These are phyloP conservation scores for Monosporozyma solicola DNA, from an alignment of 805 yeast species.

Conservation along the genomic window DNA sequence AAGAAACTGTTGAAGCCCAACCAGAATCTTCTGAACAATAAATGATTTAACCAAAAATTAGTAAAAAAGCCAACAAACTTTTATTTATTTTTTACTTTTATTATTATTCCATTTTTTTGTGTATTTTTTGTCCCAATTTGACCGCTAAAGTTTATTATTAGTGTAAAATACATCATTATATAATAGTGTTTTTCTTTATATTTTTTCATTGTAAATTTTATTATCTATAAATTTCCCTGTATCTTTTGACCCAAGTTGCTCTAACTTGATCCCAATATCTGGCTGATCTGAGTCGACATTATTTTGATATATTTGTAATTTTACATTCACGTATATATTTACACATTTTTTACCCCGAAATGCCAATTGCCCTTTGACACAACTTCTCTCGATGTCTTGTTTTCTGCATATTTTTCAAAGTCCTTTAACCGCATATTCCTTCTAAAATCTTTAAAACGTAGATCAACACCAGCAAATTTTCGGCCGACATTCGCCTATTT, in stretches of 20 bases:
- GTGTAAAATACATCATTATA: not conserved
- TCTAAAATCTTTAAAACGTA: not conserved
- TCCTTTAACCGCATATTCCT: not conserved
- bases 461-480: not conserved
- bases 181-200: not conserved
- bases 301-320: too few species aligned
- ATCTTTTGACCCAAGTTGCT: not conserved
- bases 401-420: not conserved
- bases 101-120: not conserved
- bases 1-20: not conserved
- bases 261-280: too few species aligned
- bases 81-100: not conserved
- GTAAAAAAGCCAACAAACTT: not conserved
- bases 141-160: not conserved
- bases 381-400: too few species aligned
- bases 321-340: too few species aligned
- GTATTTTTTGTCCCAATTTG: not conserved
- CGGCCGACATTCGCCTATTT: not conserved
- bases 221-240: not conserved
- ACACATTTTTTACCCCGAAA: too few species aligned
- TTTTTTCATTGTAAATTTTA: slow-evolving; percentile 1
- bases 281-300: too few species aligned
- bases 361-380: not conserved
- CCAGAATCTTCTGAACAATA: slow-evolving; percentile 2
- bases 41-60: not conserved